phyloP scores from a whole-genome alignment of 148 eudicot species.

The Fallopia convolvulus region DNA sequence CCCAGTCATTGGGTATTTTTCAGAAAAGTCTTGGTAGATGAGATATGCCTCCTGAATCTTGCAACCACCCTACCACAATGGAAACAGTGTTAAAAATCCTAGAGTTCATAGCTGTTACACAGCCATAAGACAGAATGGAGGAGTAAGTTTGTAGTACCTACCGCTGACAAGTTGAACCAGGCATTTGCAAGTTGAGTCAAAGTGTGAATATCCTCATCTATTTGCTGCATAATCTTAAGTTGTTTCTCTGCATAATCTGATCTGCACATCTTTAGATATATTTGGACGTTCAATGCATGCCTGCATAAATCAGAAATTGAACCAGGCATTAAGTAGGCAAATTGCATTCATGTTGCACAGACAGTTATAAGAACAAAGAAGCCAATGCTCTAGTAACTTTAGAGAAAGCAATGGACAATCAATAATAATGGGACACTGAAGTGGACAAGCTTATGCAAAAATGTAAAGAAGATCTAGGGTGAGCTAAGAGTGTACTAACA shows the following conservation, averaged over 20 bases:
- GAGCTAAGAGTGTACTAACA: conserved; percentile 40
- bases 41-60: too few relatives aligned
- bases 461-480: neutral
- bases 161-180: too few relatives aligned
- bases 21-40: too few relatives aligned
- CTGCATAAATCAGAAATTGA: conserved; percentile 28
- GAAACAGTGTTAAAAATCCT: too few relatives aligned
- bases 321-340: neutral
- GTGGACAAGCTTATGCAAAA: neutral
- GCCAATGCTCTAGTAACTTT: neutral
- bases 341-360: conserved; percentile 1
- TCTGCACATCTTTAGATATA: conserved; percentile 89
- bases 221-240: too few relatives aligned
- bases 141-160: too few relatives aligned
- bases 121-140: too few relatives aligned
- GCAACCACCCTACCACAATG: too few relatives aligned
- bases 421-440: neutral
- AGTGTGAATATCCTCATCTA: too few relatives aligned
- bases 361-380: neutral
- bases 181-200: too few relatives aligned
- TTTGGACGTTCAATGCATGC: conserved; percentile 89
- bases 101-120: too few relatives aligned
- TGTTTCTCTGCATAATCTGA: conserved; percentile 97
- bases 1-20: too few relatives aligned
- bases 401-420: neutral